Conservation (phyloP, 257 asterid genomes). For the Lithospermum erythrorhizon region DNA sequence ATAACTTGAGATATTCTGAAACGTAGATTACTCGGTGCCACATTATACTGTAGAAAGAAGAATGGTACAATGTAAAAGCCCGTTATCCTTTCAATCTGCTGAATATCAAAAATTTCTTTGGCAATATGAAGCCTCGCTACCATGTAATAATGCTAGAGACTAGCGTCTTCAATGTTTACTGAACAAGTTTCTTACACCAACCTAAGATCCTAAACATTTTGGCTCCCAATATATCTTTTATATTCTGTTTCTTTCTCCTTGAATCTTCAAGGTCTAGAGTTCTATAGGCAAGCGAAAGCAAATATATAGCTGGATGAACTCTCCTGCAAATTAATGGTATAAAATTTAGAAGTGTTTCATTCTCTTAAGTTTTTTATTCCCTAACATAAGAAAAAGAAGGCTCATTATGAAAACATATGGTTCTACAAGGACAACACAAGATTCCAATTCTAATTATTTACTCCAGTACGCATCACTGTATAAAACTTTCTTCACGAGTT, state of each 20-base stretch:
- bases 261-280: constrained; percentile 76
- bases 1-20: too few species aligned
- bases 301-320: constrained; percentile 88
- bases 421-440: too few species aligned
- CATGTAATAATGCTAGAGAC: too few species aligned
- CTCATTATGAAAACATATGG: too few species aligned
- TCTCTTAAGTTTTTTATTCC: background rate
- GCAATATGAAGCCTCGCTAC: too few species aligned
- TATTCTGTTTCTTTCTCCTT: constrained; percentile 35
- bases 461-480: background rate
- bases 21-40: too few species aligned
- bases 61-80: too few species aligned
- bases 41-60: too few species aligned
- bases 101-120: too few species aligned
- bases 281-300: constrained; percentile 87
- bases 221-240: constrained; percentile 51
- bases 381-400: background rate
- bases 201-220: constrained; percentile 39
- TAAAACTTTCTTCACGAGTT: background rate
- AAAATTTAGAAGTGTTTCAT: constrained; percentile 4
- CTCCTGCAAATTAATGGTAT: constrained; percentile 45
- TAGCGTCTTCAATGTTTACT: constrained; percentile 1
- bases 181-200: constrained; percentile 50
- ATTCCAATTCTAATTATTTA: background rate
- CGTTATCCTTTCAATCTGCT: too few species aligned